Evolutionary conservation across 768 basidiomycete genomes (phyloP).

Genomic region (Mycena floridula): DNA sequence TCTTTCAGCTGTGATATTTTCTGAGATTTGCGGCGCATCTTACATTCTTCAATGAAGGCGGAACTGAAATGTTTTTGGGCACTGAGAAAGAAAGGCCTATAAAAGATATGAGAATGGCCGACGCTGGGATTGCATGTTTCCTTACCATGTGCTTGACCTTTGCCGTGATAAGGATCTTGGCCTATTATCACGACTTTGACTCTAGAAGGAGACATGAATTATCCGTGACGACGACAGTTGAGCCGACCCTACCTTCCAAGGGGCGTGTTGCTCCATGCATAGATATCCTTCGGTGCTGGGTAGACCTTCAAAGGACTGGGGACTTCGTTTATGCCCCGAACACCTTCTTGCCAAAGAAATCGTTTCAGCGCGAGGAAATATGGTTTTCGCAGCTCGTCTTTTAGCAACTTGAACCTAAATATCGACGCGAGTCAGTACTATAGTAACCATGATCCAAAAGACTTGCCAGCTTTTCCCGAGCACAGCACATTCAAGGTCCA

Average conservation of each 20-base stretch:
- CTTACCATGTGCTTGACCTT: constrained; percentile 80
- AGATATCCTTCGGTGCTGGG: constrained; percentile 81
- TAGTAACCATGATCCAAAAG: background rate
- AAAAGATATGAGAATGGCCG: no score
- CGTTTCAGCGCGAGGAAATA: constrained; percentile 72
- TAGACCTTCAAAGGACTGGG: constrained; percentile 54
- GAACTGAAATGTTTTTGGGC: constrained; percentile 63
- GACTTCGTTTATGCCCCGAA: constrained; percentile 43
- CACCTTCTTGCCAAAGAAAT: constrained; percentile 63
- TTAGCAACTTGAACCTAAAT: constrained; percentile 64
- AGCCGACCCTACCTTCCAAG: constrained; percentile 41
- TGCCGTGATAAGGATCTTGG: constrained; percentile 83
- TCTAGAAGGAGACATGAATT: no score
- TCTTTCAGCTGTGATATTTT: constrained; percentile 1
- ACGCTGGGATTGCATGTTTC: no score
- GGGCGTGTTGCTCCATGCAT: constrained; percentile 88
- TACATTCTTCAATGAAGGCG: constrained; percentile 82
- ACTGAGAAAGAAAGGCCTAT: constrained; percentile 88
- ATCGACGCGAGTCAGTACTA: background rate
- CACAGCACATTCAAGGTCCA: constrained; percentile 65
- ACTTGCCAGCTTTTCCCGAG: constrained; percentile 69
- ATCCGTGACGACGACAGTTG: background rate
- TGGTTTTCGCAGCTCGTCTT: constrained; percentile 63
- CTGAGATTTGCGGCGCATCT: constrained; percentile 14
- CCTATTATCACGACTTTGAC: constrained; percentile 87